A percentile compares a stretch with the other conserved stretches of the same genome.
Conservation (phyloP, 192 early-diverging fungal species). For the Podila horticola region DNA sequence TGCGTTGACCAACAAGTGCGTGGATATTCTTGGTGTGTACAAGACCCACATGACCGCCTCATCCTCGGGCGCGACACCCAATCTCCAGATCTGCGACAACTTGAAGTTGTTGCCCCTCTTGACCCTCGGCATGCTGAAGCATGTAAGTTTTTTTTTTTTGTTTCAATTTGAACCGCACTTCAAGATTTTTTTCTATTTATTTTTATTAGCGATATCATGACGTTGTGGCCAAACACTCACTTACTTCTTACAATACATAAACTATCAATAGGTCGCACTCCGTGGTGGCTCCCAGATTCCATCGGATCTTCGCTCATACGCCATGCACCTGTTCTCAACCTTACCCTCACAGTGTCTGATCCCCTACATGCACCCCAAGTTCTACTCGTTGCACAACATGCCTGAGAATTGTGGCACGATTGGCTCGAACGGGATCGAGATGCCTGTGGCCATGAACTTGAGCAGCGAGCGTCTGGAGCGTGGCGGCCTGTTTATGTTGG, state of each 20-base stretch:
- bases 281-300: conserved; percentile 75
- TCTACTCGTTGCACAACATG: conserved; percentile 89
- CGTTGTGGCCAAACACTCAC: neutral
- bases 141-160: conserved; percentile 64
- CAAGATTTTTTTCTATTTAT: neutral
- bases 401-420: conserved; percentile 65
- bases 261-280: conserved; percentile 58
- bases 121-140: conserved; percentile 84
- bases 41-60: conserved; percentile 80
- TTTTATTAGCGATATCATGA: neutral
- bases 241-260: neutral
- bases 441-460: conserved; percentile 84
- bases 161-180: neutral
- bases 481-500: conserved; percentile 87
- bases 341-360: conserved; percentile 82
- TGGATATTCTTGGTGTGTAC: conserved; percentile 92
- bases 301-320: conserved; percentile 82
- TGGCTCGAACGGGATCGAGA: conserved; percentile 69
- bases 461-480: conserved; percentile 88
- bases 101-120: conserved; percentile 88
- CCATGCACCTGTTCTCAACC: conserved; percentile 84
- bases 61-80: conserved; percentile 77
- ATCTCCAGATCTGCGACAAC: conserved; percentile 86
- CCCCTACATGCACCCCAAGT: conserved; percentile 75
- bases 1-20: conserved; percentile 85